Evolutionary conservation across 83 land plant species (phyloP), one percentile per base, ranked within the genome.

Genomic region (Diphasiastrum complanatum): DNA sequence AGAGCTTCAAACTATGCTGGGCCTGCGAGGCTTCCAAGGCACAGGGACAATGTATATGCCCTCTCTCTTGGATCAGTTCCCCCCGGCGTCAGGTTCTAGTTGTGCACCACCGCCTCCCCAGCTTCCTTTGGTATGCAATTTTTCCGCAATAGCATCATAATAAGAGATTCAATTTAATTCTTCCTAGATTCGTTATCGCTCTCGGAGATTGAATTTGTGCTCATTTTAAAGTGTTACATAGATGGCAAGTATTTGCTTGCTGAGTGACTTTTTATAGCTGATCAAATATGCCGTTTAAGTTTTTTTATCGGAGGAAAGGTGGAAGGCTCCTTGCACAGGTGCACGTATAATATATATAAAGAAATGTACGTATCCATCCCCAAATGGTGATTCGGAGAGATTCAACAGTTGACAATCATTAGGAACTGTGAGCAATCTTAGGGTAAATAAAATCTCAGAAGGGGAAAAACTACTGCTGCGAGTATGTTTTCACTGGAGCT

Each of bases 21-120:
- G 79, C 1, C 46, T 5, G 61, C 78, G 74, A 50, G 98, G 96
- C 5, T 92, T 60, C 63, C 90, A 83, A 18, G 98, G 98, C 2
- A 67, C 48, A 10, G 70, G 51, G 0, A 55, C 61, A 18, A 36
- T 60, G 68, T 92, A 92, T 70, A 61, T 70, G 54, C 86, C 96
- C 26, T 81, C 91, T 5, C 65, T 87, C 10, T 78, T 92, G 60
- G 98, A 92, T 40, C 96, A 92, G 70, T 92, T 57, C 38, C 98
- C 98, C 56, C 82, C 83, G 14, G 30, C 81, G 24, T 63, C 71
- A 51, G 74, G 71, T 54, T 68, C 87, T 3, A 71, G 69, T 35
- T 77, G 64, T 37, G 82, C 87, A 43, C 88, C 81, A 20, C 87
- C 85, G 5, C 98, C 98, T 19, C 97, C 97, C 4, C 96, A 92